Evolutionary conservation across 192 early-diverging fungal genomes (phyloP).

Genomic region (Linnemannia schmuckeri): DNA sequence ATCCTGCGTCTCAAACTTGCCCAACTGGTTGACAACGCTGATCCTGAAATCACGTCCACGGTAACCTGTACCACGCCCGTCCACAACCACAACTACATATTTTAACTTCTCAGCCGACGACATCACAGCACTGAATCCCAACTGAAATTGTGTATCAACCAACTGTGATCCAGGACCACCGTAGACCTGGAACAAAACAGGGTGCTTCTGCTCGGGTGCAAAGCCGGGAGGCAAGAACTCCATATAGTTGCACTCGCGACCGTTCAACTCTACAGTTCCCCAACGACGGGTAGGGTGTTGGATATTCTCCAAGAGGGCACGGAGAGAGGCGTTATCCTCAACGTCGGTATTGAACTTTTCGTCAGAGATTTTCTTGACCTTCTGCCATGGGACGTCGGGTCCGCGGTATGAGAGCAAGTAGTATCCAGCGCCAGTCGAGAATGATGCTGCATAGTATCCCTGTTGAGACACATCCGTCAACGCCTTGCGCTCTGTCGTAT

Average conservation of each 20-base stretch:
- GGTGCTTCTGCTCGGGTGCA: constrained; percentile 80
- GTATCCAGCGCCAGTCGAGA: constrained; percentile 81
- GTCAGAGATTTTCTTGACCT: constrained; percentile 69
- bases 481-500: constrained; percentile 28
- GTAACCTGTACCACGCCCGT: constrained; percentile 92
- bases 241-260: constrained; percentile 80
- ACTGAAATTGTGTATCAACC: constrained; percentile 72
- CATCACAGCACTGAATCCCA: constrained; percentile 81
- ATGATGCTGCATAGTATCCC: constrained; percentile 77
- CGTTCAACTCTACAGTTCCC: constrained; percentile 60
- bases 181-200: constrained; percentile 89
- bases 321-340: constrained; percentile 68
- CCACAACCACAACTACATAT: constrained; percentile 82
- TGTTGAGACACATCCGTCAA: constrained; percentile 57
- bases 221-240: constrained; percentile 86
- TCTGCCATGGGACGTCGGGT: constrained; percentile 86
- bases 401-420: constrained; percentile 86
- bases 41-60: constrained; percentile 87
- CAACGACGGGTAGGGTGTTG: constrained; percentile 71
- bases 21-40: constrained; percentile 82
- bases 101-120: constrained; percentile 64
- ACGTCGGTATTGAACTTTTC: constrained; percentile 66
- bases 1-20: constrained; percentile 86
- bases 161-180: constrained; percentile 94
- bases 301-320: constrained; percentile 61